Evolutionary conservation across 768 basidiomycete species (phyloP), one percentile per base, ranked within the genome.

Genomic region (Lyophyllum semitale): DNA sequence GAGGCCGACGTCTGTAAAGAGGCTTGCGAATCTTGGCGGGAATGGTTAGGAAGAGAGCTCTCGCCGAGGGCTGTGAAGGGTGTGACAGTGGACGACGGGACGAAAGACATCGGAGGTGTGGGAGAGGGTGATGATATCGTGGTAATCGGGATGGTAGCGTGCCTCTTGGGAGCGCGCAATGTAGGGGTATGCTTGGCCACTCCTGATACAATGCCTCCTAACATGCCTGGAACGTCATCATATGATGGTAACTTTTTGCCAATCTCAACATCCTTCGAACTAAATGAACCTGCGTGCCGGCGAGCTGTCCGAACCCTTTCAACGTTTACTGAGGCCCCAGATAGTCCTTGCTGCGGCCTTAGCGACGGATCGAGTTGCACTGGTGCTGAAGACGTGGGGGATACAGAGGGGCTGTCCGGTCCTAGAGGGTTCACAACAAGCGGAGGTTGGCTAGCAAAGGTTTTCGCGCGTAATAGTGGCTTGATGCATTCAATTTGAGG

Each of bases 261-360:
- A 48, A 91, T 85, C 66, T 96, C 88, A 6, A 96, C 89, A 67
- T 97, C 95, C 66, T 93, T 90, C 23, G 81, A 86, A 58, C 95
- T 96, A 74, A 96, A 98, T 3, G 95, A 96, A n/a, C 95, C 95
- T 5, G 91, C 95, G 68, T 96, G 91, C 33, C 95, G 80, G 41
- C 94, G 79, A 22, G 84, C 80, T 46, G 81, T 86, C 25, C 84
- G 84, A 23, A 69, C 71, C 56, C 80, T 78, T 53, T 71, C 79
- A 54, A 53, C 61, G 37, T 47, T 54, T 8, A 25, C 46, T 40
- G 56, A 33, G n/a, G 45, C 26, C 20, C 58, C 43, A n/a, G 51
- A 47, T 15, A 45, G 22, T 38, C 59, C 63, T 57, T 60, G 49
- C 30, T 49, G 32, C 18, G 50, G 48, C 57, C 47, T 57, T 53